These are phyloP conservation scores for Fusarium sp. DNA, from an alignment of 2,329 filamentous ascomycete genomes.

Conservation along the genomic window DNA sequence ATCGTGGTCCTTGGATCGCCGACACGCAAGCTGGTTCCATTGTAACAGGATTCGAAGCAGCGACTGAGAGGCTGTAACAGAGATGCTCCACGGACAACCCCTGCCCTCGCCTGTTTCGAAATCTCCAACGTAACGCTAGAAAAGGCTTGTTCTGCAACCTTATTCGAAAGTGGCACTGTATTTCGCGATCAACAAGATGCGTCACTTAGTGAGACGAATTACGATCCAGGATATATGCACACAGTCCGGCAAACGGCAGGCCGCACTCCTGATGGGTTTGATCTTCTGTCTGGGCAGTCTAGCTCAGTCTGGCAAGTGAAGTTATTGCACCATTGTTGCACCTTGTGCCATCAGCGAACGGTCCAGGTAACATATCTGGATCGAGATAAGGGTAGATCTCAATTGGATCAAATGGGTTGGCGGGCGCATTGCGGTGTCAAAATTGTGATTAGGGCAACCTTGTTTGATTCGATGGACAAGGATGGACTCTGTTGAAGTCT, in stretches of 20 bases:
- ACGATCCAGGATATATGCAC: constrained; percentile 12
- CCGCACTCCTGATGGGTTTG: constrained; percentile 3
- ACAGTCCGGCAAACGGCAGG: constrained; percentile 2
- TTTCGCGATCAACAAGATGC: constrained; percentile 13
- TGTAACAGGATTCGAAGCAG: constrained; percentile 13
- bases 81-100: constrained; percentile 23
- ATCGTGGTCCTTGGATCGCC: constrained; percentile 4
- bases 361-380: background rate
- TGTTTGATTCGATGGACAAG: background rate
- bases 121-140: constrained; percentile 29
- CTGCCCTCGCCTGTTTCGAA: constrained; percentile 27
- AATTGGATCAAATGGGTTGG: constrained; percentile 6
- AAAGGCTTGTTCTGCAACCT: constrained; percentile 35
- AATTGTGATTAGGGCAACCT: background rate
- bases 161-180: constrained; percentile 21
- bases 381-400: constrained; percentile 3
- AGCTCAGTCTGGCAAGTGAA: constrained; percentile 6
- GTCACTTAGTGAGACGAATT: constrained; percentile 15
- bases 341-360: constrained; percentile 16
- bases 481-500: background rate
- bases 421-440: background rate
- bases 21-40: constrained; percentile 38
- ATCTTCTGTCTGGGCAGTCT: constrained; percentile 3
- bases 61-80: constrained; percentile 21
- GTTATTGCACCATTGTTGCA: constrained; percentile 28